Evolutionary conservation across 169 alveolate genomes (phyloP), one percentile per base, ranked within the genome.

Genomic region (Sarcocystis neurona): DNA sequence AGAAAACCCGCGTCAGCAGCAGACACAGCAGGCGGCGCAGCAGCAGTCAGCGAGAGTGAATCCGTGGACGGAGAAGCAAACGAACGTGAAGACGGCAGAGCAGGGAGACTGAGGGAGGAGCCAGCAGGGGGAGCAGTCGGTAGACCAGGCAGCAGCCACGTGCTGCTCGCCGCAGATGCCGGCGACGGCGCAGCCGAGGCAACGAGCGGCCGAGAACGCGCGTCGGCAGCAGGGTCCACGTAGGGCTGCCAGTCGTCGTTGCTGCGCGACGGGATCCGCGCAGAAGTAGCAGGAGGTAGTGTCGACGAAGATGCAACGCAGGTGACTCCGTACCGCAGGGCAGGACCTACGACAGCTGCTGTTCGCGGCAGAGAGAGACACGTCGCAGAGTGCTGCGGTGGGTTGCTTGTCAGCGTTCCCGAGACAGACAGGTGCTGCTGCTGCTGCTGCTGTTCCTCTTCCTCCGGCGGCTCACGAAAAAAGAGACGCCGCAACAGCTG

Each of bases 101-200:
- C 88, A 80, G 56, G 78, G 88, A 60, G 34, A 77, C 88, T 2
- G 88, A 80, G 78, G 53, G 88, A 0, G 58, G 89, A 12, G 89
- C 47, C 79, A 60, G 79, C 70, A 58, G 2, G 0, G 79, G 89
- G 44, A 75, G 43, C 46, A 34, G 15, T 0, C 82, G 50, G 72
- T 47, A 41, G 23, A 48, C 23, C 8, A 85, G 58, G 41, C 84
- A 79, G 41, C 32, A 63, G 75, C 34, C 39, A 63, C 34, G n/a
- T n/a, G n/a, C n/a, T n/a, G n/a, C n/a, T n/a, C n/a, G 32, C 44
- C 2, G 75, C 39, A 63, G 75, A 63, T 1, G 75, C 44, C 39
- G 75, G n/a, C n/a, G n/a, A n/a, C n/a, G n/a, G n/a, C n/a, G n/a
- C n/a, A n/a, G n/a, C n/a, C n/a, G n/a, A n/a, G n/a, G 4, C 75